Conservation (phyloP, 352 stramenopile genomes). For the Phytopythium cucurbitacearum region DNA sequence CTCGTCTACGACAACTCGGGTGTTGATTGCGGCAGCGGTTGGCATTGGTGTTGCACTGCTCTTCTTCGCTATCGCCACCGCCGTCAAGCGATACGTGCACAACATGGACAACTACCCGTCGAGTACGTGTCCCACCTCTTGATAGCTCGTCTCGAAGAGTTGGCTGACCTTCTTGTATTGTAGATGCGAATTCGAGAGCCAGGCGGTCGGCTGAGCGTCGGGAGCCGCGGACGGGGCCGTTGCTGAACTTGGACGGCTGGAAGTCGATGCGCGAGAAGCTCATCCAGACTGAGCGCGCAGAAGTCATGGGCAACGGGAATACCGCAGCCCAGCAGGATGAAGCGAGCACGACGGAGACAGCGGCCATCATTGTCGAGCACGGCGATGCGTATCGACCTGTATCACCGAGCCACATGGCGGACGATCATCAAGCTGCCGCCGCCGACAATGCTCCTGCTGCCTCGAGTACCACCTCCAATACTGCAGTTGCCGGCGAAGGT, state of each 20-base stretch:
- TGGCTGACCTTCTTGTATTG: constrained; percentile 5
- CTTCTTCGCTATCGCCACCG: constrained; percentile 17
- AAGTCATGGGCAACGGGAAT: constrained; percentile 9
- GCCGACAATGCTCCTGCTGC: too few species aligned
- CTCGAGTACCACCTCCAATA: too few species aligned
- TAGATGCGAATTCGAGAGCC: constrained; percentile 8
- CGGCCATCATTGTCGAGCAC: constrained; percentile 16
- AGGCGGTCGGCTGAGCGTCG: neutral
- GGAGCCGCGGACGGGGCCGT: constrained; percentile 21
- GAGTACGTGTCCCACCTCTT: constrained; percentile 6
- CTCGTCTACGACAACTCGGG: constrained; percentile 16
- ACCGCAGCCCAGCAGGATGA: constrained; percentile 10
- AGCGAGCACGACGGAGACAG: neutral
- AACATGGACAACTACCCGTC: constrained; percentile 2
- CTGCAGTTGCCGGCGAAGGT: too few species aligned
- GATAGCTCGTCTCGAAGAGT: neutral
- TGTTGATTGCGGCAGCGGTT: constrained; percentile 22
- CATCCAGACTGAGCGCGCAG: constrained; percentile 35
- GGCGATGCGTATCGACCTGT: constrained; percentile 17
- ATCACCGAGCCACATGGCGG: constrained; percentile 12
- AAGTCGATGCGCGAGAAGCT: constrained; percentile 53
- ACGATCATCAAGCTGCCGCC: too few species aligned
- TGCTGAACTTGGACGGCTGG: constrained; percentile 43
- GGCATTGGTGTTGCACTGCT: constrained; percentile 12
- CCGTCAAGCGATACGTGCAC: constrained; percentile 11